Evolutionary conservation across 2,329 filamentous ascomycete species (phyloP), one percentile per base, ranked within the genome.

Genomic region (Fusarium gaditjirri): DNA sequence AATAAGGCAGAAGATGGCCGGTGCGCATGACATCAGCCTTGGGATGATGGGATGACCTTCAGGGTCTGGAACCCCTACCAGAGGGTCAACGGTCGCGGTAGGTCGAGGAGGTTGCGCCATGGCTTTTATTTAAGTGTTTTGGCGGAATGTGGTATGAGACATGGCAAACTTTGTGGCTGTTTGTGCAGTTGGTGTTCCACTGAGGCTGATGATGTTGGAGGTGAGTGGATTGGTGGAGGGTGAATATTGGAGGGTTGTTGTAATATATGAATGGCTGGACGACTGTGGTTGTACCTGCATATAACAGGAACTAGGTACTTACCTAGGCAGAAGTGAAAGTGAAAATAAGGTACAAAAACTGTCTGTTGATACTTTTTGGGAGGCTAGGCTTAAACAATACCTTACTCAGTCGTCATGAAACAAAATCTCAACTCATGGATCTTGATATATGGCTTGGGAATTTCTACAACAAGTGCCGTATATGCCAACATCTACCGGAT

Each of bases 1-100:
- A 21, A 83, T 74, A 31, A 81, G 79, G 31, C 80, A 77, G 71
- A 83, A 84, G 49, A 84, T 54, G 21, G 57, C 58, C 4, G 71
- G 63, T 27, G 67, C 42, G 33, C 64, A 52, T 31, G n/a, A 44
- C 29, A 10, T 35, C 16, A 74, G 29, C 8, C 35, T 36, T 17
- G 71, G 59, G 35, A 72, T 69, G 42, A 72, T 55, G 14, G 68
- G 54, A 19, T 68, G 33, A 8, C 68, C 73, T 7, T 65, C 61
- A 19, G 61, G 69, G 49, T 73, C 67, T 35, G 61, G 43, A 41
- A 68, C 35, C 14, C 65, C 43, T 31, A 54, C 31, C 19, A 65
- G 38, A 12, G 46, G 36, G 10, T 59, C 38, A n/a, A 21, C 38
- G 39, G 27, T 50, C 21, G 57, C 21, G 33, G 38, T 17, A 39